A percentile compares a stretch with the other conserved stretches of the same genome.
phyloP scores from a whole-genome alignment of 108 stramenopile species.

The Cafeteria roenbergensis region DNA sequence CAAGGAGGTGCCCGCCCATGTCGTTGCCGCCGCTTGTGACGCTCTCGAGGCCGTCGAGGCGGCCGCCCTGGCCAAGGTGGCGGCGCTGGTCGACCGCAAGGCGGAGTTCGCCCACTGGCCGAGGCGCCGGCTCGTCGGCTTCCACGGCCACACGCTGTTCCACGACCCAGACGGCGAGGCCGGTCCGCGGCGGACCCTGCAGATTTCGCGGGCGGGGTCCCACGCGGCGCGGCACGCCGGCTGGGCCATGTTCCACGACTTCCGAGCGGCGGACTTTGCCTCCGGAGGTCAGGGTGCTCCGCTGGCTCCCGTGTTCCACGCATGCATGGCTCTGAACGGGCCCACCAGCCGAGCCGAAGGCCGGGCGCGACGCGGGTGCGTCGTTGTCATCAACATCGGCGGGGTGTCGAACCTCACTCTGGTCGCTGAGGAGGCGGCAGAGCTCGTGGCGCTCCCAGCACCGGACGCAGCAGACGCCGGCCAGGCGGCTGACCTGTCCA shows the following conservation, averaged over 20 bases:
- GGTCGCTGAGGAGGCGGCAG: background rate
- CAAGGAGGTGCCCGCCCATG: background rate
- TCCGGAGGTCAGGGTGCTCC: constrained; percentile 3
- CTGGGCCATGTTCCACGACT: background rate
- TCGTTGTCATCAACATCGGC: constrained; percentile 1
- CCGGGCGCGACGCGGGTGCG: background rate
- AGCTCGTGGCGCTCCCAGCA: background rate
- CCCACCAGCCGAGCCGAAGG: background rate
- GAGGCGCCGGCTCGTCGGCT: too few relatives aligned
- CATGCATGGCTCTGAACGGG: background rate
- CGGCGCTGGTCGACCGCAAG: background rate
- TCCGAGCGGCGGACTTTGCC: background rate
- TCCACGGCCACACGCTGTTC: constrained; percentile 5
- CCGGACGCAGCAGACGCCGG: background rate
- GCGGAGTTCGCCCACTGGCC: background rate
- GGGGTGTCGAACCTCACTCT: constrained; percentile 5
- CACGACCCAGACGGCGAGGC: background rate
- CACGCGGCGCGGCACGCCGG: background rate
- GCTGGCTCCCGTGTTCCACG: constrained; percentile 1
- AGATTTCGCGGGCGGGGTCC: background rate
- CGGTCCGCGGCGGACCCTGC: background rate
- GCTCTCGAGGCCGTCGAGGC: too few relatives aligned
- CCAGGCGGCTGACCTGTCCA: too few relatives aligned
- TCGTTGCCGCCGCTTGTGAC: too few relatives aligned
- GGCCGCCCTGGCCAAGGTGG: background rate